Evolutionary conservation across 768 basidiomycete genomes (phyloP), one percentile per base, ranked within the genome.

Genomic region (Mycena capillaripes): DNA sequence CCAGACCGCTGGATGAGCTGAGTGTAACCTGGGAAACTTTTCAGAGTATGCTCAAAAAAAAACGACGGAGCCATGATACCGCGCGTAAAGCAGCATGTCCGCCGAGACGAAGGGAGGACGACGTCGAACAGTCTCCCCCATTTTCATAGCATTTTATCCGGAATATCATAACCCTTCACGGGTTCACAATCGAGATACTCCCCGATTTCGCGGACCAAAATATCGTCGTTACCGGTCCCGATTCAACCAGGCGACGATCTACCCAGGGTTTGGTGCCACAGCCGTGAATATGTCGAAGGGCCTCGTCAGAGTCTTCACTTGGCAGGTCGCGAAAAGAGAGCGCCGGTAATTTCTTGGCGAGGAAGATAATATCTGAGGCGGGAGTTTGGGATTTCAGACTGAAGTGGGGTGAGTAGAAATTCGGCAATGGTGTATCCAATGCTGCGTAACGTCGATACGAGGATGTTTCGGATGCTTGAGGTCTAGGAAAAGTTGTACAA

Each of bases 61-160:
- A 27, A 21, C n/a, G 52, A 16, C n/a, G 66, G 73, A 11, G 38
- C 38, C 10, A 16, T 38, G 9, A 14, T 74, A 93, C 94, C 93
- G 82, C 94, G 83, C 21, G 94, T 95, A 78, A 96, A 95, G 79
- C 95, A 96, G 74, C 95, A 95, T 1, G 89, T 90, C 53, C 92
- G 84, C 42, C 78, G 80, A 32, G 88, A 82, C 12, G 89, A 90
- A 0, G 93, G 92, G 12, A 87, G 78, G 14, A 94, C 92, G 55
- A 96, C 94, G 73, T 95, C 95, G 76, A 95, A 95, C 29, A 95
- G 81, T 30, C 91, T 85, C 4, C 93, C 94, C 92, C 94, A 95
- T 81, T 92, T 94, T 73, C 79, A 75, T 5, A 96, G 81, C 23
- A 93, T 86, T 64, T 87, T 90, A 62, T 92, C 89, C 3, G 92